Evolutionary conservation across 2,329 filamentous ascomycete genomes (phyloP), one percentile per base, ranked within the genome.

Genomic region (Zasmidium citrigriseum): DNA sequence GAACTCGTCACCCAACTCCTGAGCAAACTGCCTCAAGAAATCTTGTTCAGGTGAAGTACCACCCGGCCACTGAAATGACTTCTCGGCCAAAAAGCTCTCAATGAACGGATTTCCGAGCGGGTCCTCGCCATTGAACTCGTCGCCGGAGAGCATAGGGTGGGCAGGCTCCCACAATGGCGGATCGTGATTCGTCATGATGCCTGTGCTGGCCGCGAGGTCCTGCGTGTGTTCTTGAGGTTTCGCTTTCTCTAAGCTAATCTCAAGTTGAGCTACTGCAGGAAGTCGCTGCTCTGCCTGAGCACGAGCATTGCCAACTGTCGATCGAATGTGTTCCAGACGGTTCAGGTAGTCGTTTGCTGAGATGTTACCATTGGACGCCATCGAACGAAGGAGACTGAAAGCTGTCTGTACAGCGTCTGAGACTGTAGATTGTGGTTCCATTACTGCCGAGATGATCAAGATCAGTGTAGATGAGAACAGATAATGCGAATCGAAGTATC

Each of bases 401-500:
- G 76, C 75, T 1, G 72, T 72, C 41, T 79, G 75, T 16, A 79
- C 76, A 7, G 72, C 70, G 16, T 79, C 78, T 11, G 74, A 68
- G 9, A 72, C 65, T 14, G 60, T 55, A 3, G 54, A 1, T 75
- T 67, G 0, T 76, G 67, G 54, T 73, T 78, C 12, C 60, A 74
- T 65, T 5, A 68, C 61, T 25, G 64, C 63, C 16, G 80, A 78
- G 1, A 80, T 73, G 3, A 77, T 77, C 3, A 82, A 70, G 2
- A 80, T 73, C 0, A 76, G 77, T 1, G 77, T 73, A 0, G 78
- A 74, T 0, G 80, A 78, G 63, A 82, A 82, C 22, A 82, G 73
- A 45, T 80, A 80, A 44, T 80, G 77, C 0, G 77, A 75, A 64
- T 77, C 75, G 46, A 77, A 78, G 64, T 79, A 82, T 58, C 80